Percentiles rank a stretch among this genome's conserved stretches.
These are phyloP conservation scores for Cephalotrichum gorgonifer DNA, from an alignment of 2,329 filamentous ascomycete genomes.

Conservation along the genomic window DNA sequence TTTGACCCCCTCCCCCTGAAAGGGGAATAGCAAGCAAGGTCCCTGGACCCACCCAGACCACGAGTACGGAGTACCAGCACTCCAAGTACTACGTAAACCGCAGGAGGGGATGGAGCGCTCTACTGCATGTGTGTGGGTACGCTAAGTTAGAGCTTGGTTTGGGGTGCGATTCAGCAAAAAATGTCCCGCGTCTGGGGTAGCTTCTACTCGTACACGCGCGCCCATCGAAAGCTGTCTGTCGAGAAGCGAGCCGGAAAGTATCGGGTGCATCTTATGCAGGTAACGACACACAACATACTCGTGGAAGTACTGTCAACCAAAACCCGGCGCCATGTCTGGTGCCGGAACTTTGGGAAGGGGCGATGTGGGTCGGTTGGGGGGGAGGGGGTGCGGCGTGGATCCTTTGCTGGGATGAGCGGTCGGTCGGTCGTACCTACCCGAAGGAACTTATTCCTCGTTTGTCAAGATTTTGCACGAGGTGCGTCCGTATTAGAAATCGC, in stretches of 20 bases:
- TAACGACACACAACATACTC: not conserved
- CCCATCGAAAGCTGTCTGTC: not conserved
- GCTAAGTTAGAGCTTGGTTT: not conserved
- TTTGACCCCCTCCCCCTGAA: not conserved
- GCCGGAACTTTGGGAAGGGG: not conserved
- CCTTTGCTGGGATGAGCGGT: not conserved
- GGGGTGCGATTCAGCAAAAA: not conserved
- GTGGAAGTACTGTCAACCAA: too few relatives aligned
- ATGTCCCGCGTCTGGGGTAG: not conserved
- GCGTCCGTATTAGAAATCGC: not conserved
- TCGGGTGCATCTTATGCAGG: not conserved
- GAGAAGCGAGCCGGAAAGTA: not conserved
- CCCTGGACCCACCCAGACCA: not conserved
- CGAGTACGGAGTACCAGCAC: too few relatives aligned
- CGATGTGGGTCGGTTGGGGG: too few relatives aligned
- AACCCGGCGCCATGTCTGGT: not conserved
- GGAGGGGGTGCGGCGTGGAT: not conserved
- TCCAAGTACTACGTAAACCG: not conserved
- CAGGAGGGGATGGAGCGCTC: not conserved
- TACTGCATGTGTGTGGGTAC: not conserved
- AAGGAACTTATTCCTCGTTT: not conserved
- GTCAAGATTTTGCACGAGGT: not conserved
- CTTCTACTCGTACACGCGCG: not conserved
- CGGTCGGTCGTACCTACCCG: too few relatives aligned
- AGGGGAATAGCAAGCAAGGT: too few relatives aligned